Base-by-base conservation (phyloP, 2,329 filamentous ascomycete species). In the Herpomyces periplanetae region DNA sequence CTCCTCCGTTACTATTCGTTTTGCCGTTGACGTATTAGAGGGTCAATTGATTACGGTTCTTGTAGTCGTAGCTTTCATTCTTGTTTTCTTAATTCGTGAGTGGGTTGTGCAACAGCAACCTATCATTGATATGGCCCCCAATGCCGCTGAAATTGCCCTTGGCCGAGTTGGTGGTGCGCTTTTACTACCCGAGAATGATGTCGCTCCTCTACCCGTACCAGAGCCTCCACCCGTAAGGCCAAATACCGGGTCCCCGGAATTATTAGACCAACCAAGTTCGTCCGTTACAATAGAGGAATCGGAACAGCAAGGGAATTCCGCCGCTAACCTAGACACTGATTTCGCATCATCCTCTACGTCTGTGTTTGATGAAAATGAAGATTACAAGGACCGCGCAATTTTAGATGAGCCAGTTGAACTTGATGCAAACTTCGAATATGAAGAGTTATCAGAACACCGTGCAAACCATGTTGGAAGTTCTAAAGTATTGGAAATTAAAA, bases 21-120 rank as follows among this genome's bases (percentile, higher is more conserved):
- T 63, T 19, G 40, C 88, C 8, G 58, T 91, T 20, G 62, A 71
- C 27, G 54, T 75, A 1, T 43, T 88, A 3, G 80, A 96, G 40
- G 80, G 80, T 3, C 73, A 87, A 33, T 53, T 91, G 18, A 87
- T 96, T 28, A 96, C 75, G 1, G 43, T 88, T 4, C 42, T 84
- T 5, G 68, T 91, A 19, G 75, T 96, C 4, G 51, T 87, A 17
- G 71, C 63, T 22, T 96, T 91, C 37, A 88, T 96, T 23, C 43
- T 96, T n/a, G 59, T 96, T 16, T 96, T 96, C 28, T 42, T 96
- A 3, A 88, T 96, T 17, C 49, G 84, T 17, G 80, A 96, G 40
- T 96, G 87, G 51, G 80, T 96, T 19, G 71, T 96, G 5, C 80
- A 96, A 35, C 80, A 96, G 35, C 80, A 96, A 33, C 80, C 75